Percentiles rank a stretch among this genome's conserved stretches.
These are phyloP conservation scores for Rhizoctonia solani DNA, from an alignment of 1,284 basidiomycete species.

Conservation along the genomic window DNA sequence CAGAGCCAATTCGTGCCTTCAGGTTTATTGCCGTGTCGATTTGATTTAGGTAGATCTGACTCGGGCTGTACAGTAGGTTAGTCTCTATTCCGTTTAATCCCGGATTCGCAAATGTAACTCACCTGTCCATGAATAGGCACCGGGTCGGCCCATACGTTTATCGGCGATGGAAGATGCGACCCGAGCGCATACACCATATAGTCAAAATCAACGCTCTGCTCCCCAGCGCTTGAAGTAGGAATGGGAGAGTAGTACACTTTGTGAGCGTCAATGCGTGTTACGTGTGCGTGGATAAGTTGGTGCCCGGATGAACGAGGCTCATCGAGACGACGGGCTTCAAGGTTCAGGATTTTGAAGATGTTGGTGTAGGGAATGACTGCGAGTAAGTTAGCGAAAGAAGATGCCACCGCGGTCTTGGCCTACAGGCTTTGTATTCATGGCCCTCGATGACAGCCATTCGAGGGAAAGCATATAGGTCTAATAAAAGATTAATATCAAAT, in stretches of 20 bases:
- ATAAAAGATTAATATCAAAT: slow-evolving; percentile 4
- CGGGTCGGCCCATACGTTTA: slow-evolving; percentile 46
- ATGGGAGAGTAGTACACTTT: slow-evolving; percentile 39
- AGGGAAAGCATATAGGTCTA: slow-evolving; percentile 51
- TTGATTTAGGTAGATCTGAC: slow-evolving; percentile 26
- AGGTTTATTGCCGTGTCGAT: slow-evolving; percentile 43
- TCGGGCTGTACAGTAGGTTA: not conserved
- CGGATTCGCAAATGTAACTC: slow-evolving; percentile 31
- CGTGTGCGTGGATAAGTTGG: slow-evolving; percentile 53
- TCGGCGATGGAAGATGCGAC: slow-evolving; percentile 46
- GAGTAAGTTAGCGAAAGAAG: not conserved
- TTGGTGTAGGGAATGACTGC: slow-evolving; percentile 65
- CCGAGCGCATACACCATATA: slow-evolving; percentile 51
- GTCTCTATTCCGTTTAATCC: slow-evolving; percentile 9
- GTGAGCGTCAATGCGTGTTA: slow-evolving; percentile 53
- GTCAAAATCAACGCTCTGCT: slow-evolving; percentile 45
- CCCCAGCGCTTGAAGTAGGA: not conserved
- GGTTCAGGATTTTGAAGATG: slow-evolving; percentile 46
- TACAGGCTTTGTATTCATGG: slow-evolving; percentile 53
- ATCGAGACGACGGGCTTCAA: slow-evolving; percentile 25
- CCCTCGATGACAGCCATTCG: slow-evolving; percentile 50
- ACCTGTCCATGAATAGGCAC: slow-evolving; percentile 21
- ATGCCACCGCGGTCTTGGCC: slow-evolving; percentile 39
- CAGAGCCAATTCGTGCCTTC: slow-evolving; percentile 42
- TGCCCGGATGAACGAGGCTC: slow-evolving; percentile 40